Percentiles rank a stretch among this genome's conserved stretches.
These are phyloP conservation scores for Tetraselmis chui DNA, from an alignment of 139 green algal genomes.

Conservation along the genomic window DNA sequence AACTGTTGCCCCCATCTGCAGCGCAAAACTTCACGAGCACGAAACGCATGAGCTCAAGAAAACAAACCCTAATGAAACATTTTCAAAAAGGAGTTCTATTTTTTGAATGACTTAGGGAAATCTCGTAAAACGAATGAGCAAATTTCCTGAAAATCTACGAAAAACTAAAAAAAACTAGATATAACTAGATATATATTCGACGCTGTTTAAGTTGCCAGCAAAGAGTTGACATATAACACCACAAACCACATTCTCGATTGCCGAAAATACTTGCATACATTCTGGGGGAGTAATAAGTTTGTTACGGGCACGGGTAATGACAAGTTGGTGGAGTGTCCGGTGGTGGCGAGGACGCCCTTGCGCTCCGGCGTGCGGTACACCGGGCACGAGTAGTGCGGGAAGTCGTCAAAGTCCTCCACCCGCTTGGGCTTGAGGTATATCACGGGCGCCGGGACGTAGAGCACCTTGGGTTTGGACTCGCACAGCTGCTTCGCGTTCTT, in stretches of 20 bases:
- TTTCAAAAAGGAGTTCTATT: too few relatives aligned
- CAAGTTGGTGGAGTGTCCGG: conserved; percentile 83
- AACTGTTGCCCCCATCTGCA: not conserved
- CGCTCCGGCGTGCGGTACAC: conserved; percentile 28
- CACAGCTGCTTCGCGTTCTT: conserved; percentile 34
- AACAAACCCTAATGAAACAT: too few relatives aligned
- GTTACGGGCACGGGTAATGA: conserved; percentile 8
- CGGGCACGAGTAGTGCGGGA: conserved; percentile 29
- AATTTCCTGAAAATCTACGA: too few relatives aligned
- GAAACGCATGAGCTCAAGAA: too few relatives aligned
- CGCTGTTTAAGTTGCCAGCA: too few relatives aligned
- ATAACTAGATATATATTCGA: too few relatives aligned
- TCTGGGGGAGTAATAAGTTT: not conserved
- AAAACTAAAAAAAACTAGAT: too few relatives aligned
- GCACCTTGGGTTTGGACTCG: conserved; percentile 51
- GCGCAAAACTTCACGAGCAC: too few relatives aligned
- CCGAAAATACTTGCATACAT: not conserved
- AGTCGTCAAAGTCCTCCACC: conserved; percentile 13
- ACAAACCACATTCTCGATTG: too few relatives aligned
- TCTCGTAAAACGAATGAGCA: not conserved
- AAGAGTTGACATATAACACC: too few relatives aligned
- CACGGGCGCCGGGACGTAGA: conserved; percentile 58
- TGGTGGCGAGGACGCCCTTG: conserved; percentile 48
- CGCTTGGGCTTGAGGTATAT: conserved; percentile 62
- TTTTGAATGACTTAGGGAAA: too few relatives aligned